Conservation (phyloP, 2,329 filamentous ascomycete species). For the Ophiostoma perfectum region DNA sequence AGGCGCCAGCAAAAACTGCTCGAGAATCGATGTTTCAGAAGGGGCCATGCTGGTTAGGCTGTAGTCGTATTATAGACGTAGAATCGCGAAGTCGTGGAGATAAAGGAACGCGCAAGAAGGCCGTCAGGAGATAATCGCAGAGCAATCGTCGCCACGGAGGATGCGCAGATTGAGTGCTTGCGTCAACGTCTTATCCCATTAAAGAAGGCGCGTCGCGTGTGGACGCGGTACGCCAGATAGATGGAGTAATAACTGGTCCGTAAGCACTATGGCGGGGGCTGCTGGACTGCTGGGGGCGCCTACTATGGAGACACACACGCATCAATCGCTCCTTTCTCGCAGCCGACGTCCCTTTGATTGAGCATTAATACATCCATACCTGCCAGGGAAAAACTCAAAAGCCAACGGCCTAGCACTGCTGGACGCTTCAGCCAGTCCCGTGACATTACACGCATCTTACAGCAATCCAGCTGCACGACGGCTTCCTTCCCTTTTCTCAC, state of each 20-base stretch:
- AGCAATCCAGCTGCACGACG: neutral
- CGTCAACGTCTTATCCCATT: neutral
- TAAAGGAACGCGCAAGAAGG: too few species aligned
- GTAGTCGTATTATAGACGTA: too few species aligned
- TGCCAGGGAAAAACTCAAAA: neutral
- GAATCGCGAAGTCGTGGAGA: too few species aligned
- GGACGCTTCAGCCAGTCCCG: constrained; percentile 1
- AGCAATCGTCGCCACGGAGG: too few species aligned
- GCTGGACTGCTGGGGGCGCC: neutral
- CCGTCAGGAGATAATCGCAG: too few species aligned
- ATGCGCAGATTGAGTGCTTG: neutral
- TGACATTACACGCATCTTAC: neutral
- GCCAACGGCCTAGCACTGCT: neutral
- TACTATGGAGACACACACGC: neutral
- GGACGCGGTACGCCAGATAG: constrained; percentile 18
- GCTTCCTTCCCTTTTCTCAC: constrained; percentile 1
- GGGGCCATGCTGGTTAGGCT: neutral
- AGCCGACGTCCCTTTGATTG: neutral
- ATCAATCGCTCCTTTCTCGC: neutral
- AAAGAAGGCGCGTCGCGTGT: constrained; percentile 21
- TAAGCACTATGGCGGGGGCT: neutral
- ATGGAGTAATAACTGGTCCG: neutral
- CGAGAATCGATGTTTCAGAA: constrained; percentile 64
- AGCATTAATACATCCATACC: neutral
- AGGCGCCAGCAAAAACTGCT: constrained; percentile 71